Evolutionary conservation across 495 filamentous ascomycete genomes (phyloP).

Genomic region (Trichoderma reesei): DNA sequence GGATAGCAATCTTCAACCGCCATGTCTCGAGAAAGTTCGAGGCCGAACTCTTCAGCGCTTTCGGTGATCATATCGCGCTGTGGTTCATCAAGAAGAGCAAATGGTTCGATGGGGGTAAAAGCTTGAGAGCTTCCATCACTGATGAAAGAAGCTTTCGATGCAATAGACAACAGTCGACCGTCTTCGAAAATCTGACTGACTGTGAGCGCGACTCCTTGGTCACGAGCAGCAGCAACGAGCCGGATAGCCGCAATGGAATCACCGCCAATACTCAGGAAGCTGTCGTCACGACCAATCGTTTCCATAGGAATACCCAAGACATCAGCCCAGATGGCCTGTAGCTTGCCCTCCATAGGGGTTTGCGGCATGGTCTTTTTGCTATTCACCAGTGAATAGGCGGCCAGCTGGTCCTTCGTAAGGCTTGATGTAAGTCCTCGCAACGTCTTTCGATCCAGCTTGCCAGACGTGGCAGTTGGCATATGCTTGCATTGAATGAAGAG

Average conservation of each 20-base stretch:
- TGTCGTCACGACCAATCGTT: constrained; percentile 19
- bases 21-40: background rate
- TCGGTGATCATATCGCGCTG: background rate
- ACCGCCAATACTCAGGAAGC: constrained; percentile 39
- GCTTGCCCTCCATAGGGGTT: constrained; percentile 15
- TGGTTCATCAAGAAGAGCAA: background rate
- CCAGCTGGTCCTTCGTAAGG: constrained; percentile 7
- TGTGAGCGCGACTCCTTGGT: background rate
- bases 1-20: constrained; percentile 22
- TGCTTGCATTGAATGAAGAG: constrained; percentile 11
- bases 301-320: constrained; percentile 29
- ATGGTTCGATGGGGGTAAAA: background rate
- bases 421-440: background rate
- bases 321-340: constrained; percentile 37
- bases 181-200: constrained; percentile 1
- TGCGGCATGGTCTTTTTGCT: background rate
- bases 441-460: background rate
- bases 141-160: background rate
- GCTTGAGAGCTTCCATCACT: background rate
- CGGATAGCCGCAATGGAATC: background rate
- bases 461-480: constrained; percentile 1
- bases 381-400: constrained; percentile 7
- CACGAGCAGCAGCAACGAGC: background rate
- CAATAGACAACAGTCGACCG: background rate
- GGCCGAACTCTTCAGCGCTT: background rate